Conservation (phyloP, 352 stramenopile genomes). For the Saprolegnia parasitica region DNA sequence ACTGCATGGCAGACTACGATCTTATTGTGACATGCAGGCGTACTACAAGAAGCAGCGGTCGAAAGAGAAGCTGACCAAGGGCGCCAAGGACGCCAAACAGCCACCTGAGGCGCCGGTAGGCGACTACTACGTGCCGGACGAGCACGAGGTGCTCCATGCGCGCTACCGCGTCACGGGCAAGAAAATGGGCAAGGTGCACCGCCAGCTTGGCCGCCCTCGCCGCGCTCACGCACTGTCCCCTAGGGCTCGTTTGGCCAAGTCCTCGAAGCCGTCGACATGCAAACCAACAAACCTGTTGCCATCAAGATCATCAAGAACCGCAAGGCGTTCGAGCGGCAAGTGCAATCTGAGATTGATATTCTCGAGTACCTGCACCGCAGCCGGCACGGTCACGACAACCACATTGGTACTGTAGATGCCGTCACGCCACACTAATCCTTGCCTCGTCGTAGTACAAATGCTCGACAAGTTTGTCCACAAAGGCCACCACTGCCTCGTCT, state of each 20-base stretch:
- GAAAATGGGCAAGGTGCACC: conserved; percentile 64
- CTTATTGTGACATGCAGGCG: conserved; percentile 42
- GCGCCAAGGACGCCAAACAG: conserved; percentile 37
- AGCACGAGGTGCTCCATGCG: conserved; percentile 71
- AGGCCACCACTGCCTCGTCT: conserved; percentile 97
- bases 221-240: not conserved
- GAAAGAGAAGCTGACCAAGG: conserved; percentile 53
- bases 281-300: conserved; percentile 87
- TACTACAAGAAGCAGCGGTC: conserved; percentile 75
- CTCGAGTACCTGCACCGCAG: conserved; percentile 87
- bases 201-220: not conserved
- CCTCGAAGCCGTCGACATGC: conserved; percentile 63
- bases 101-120: conserved; percentile 40
- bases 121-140: conserved; percentile 39
- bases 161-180: conserved; percentile 67
- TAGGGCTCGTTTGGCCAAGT: conserved; percentile 82
- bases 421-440: not conserved
- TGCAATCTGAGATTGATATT: conserved; percentile 96
- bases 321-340: conserved; percentile 95
- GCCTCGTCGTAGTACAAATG: conserved; percentile 73
- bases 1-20: conserved; percentile 12
- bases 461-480: conserved; percentile 94
- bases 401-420: conserved; percentile 76
- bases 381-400: conserved; percentile 78
- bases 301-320: conserved; percentile 99